Evolutionary conservation across 176 grass and related monocot species (phyloP).

Genomic region (Bothriochloa decipiens): DNA sequence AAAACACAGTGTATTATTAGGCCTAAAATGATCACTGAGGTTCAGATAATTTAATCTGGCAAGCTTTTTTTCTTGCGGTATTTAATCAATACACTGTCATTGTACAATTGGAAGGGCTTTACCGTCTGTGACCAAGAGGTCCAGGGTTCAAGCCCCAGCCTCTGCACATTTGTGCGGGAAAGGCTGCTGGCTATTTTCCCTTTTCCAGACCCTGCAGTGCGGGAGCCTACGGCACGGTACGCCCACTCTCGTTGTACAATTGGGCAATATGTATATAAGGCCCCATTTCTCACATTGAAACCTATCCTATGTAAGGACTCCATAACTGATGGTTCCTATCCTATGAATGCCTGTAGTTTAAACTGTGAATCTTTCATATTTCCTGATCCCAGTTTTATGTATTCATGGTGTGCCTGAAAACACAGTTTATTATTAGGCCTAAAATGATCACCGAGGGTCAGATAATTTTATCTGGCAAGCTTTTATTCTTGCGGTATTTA

Average conservation of each 20-base stretch:
- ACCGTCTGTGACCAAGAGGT: too few relatives aligned
- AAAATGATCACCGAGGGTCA: not conserved
- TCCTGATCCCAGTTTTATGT: not conserved
- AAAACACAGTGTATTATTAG: not conserved
- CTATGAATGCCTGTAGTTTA: not conserved
- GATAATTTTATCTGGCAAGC: not conserved
- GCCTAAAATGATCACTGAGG: not conserved
- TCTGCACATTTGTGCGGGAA: too few relatives aligned
- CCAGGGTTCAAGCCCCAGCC: too few relatives aligned
- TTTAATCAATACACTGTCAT: not conserved
- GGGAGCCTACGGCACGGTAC: too few relatives aligned
- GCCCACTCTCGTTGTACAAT: not conserved
- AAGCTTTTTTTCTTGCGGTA: not conserved
- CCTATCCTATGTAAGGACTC: not conserved
- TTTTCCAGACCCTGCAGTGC: too few relatives aligned
- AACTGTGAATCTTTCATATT: not conserved
- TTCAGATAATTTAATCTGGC: not conserved
- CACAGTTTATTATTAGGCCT: not conserved
- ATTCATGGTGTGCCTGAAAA: slow-evolving; percentile 18
- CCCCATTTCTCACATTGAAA: not conserved
- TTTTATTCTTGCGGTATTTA: not conserved
- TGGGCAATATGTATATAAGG: not conserved
- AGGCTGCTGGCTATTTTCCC: too few relatives aligned
- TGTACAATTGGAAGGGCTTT: not conserved
- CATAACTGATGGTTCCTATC: slow-evolving; percentile 20